Conservation (phyloP, 2,329 filamentous ascomycete genomes). For the Dactylellina parvicollis region DNA sequence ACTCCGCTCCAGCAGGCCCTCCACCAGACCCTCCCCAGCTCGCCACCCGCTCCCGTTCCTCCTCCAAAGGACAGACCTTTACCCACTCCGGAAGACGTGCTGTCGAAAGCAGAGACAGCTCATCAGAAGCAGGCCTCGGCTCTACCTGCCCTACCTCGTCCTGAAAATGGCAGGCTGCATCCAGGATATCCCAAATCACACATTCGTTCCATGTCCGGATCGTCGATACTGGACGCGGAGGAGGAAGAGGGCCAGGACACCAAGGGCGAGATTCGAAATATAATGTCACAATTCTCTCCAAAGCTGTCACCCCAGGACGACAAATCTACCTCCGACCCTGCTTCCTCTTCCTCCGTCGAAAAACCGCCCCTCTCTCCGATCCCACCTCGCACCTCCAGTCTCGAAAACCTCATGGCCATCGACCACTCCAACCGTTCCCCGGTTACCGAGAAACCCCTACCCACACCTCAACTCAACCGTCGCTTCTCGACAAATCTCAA, state of each 20-base stretch:
- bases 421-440: conserved; percentile 24
- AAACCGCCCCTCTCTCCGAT: conserved; percentile 52
- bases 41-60: conserved; percentile 57
- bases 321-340: conserved; percentile 29
- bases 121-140: conserved; percentile 16
- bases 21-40: conserved; percentile 35
- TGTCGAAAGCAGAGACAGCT: conserved; percentile 55
- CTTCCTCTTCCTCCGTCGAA: background rate
- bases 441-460: conserved; percentile 24
- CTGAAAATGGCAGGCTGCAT: conserved; percentile 54
- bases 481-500: conserved; percentile 48
- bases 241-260: conserved; percentile 76
- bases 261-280: conserved; percentile 89
- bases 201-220: conserved; percentile 54
- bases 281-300: conserved; percentile 86
- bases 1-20: conserved; percentile 28
- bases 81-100: conserved; percentile 56
- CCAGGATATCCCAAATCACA: conserved; percentile 54
- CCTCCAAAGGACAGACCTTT: conserved; percentile 54
- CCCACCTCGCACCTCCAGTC: conserved; percentile 49
- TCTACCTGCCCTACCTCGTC: conserved; percentile 39
- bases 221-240: conserved; percentile 65
- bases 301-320: conserved; percentile 34
- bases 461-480: conserved; percentile 36
- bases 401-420: conserved; percentile 46